These are phyloP conservation scores for Paramyrothecium roridum DNA, from an alignment of 2,329 filamentous ascomycete species.

Conservation along the genomic window DNA sequence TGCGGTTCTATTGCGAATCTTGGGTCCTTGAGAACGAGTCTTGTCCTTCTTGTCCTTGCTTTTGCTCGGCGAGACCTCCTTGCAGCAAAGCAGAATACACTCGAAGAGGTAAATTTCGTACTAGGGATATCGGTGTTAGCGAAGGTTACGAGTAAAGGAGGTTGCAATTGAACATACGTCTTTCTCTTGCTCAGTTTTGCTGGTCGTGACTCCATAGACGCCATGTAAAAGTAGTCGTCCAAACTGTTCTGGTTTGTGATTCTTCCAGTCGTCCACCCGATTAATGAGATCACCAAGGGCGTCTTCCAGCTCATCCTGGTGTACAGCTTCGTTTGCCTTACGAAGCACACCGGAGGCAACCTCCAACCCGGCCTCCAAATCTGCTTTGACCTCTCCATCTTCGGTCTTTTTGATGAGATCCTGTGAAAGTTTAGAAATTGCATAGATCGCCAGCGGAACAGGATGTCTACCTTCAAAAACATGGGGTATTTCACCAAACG, in stretches of 20 bases:
- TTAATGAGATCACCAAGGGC: constrained; percentile 77
- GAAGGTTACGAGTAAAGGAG: constrained; percentile 19
- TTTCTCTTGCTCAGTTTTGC: constrained; percentile 85
- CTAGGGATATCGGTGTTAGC: constrained; percentile 41
- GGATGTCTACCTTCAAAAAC: constrained; percentile 66
- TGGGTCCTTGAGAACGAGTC: constrained; percentile 53
- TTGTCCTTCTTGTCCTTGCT: constrained; percentile 73
- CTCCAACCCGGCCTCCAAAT: constrained; percentile 74
- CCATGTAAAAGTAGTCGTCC: constrained; percentile 85
- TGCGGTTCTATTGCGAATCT: constrained; percentile 61
- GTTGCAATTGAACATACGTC: constrained; percentile 55
- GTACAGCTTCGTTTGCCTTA: constrained; percentile 87
- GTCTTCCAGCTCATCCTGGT: constrained; percentile 79
- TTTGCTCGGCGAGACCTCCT: constrained; percentile 86
- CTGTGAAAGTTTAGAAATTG: constrained; percentile 40
- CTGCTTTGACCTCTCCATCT: constrained; percentile 65
- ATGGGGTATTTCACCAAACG: constrained; percentile 92
- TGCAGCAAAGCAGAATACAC: constrained; percentile 92
- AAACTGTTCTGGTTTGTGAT: constrained; percentile 85
- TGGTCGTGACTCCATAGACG: constrained; percentile 87
- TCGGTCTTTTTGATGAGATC: constrained; percentile 85
- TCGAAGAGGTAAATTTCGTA: constrained; percentile 99
- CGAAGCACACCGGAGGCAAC: constrained; percentile 78
- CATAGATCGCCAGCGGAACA: constrained; percentile 2
- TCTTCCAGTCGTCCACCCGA: constrained; percentile 96